Conservation (phyloP, 1,284 basidiomycete species). For the Laetiporus sulphureus region DNA sequence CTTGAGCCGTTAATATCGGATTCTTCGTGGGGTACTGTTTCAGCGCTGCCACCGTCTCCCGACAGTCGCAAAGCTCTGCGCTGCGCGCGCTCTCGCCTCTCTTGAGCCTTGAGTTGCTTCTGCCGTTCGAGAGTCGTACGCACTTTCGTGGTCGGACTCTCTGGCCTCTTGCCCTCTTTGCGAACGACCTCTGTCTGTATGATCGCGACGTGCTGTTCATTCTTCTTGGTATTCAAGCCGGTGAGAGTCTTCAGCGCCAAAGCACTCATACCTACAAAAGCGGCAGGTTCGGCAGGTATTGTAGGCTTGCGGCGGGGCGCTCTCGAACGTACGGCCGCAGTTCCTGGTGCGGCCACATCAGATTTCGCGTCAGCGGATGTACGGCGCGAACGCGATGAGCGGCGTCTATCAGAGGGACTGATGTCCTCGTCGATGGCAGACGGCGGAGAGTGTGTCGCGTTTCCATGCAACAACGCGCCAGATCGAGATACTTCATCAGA, state of each 20-base stretch:
- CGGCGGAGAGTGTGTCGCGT: too few relatives aligned
- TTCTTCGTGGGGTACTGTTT: slow-evolving; percentile 21
- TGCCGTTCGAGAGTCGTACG: slow-evolving; percentile 66
- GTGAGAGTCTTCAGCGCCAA: slow-evolving; percentile 64
- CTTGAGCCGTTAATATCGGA: slow-evolving; percentile 8
- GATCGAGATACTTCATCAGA: too few relatives aligned
- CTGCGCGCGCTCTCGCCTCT: slow-evolving; percentile 60
- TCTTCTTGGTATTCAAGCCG: slow-evolving; percentile 58
- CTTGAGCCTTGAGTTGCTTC: slow-evolving; percentile 57
- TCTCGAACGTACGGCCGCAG: slow-evolving; percentile 26
- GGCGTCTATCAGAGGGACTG: slow-evolving; percentile 22
- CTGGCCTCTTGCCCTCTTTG: slow-evolving; percentile 66
- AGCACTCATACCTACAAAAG: slow-evolving; percentile 57
- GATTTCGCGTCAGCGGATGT: slow-evolving; percentile 26
- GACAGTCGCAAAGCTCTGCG: slow-evolving; percentile 48
- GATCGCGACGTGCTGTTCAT: slow-evolving; percentile 56
- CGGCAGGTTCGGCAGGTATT: slow-evolving; percentile 32
- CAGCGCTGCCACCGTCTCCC: slow-evolving; percentile 23
- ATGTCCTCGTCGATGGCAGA: too few relatives aligned
- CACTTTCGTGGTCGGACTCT: slow-evolving; percentile 72
- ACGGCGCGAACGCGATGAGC: slow-evolving; percentile 49
- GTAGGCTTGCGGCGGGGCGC: slow-evolving; percentile 31
- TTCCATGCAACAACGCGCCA: too few relatives aligned
- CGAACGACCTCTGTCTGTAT: slow-evolving; percentile 64
- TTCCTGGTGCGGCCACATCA: slow-evolving; percentile 32